A percentile compares a stretch with the other conserved stretches of the same genome.
These are phyloP conservation scores for Globisporangium paddicum DNA, from an alignment of 352 stramenopile genomes.

Conservation along the genomic window DNA sequence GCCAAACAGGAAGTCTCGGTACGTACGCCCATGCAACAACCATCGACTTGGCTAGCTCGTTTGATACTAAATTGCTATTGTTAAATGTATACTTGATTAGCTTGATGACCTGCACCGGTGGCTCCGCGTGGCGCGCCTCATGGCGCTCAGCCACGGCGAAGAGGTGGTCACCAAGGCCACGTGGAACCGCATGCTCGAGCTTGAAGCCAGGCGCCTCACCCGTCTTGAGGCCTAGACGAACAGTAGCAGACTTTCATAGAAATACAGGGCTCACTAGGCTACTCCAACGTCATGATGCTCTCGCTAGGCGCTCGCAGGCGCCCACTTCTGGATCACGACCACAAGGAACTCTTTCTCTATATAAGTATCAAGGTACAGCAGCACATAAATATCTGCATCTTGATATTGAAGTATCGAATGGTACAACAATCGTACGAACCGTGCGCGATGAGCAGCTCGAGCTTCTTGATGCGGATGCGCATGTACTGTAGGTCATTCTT, in stretches of 20 bases:
- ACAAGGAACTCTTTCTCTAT: slow-evolving; percentile 92
- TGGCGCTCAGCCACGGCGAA: slow-evolving; percentile 61
- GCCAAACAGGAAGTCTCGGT: slow-evolving; percentile 67
- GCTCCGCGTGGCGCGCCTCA: slow-evolving; percentile 62
- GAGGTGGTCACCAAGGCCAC: slow-evolving; percentile 33
- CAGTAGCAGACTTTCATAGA: neutral
- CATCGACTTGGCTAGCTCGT: too few species aligned
- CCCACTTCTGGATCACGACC: slow-evolving; percentile 94
- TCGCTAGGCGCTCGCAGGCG: slow-evolving; percentile 31
- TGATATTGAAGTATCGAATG: neutral
- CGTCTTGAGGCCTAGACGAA: slow-evolving; percentile 12
- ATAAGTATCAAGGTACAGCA: neutral
- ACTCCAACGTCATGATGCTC: neutral
- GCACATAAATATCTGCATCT: neutral
- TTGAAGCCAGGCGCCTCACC: slow-evolving; percentile 42
- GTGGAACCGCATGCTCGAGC: slow-evolving; percentile 57
- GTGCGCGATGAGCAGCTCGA: slow-evolving; percentile 92
- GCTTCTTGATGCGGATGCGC: slow-evolving; percentile 89
- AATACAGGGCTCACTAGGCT: too few species aligned
- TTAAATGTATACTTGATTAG: slow-evolving; percentile 23
- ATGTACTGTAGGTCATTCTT: slow-evolving; percentile 95
- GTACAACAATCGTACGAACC: slow-evolving; percentile 30
- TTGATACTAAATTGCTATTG: neutral
- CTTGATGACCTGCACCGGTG: slow-evolving; percentile 75
- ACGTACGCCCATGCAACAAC: slow-evolving; percentile 11